Base-by-base conservation (phyloP, 1,284 basidiomycete species). In the Apiotrichum domesticum region DNA sequence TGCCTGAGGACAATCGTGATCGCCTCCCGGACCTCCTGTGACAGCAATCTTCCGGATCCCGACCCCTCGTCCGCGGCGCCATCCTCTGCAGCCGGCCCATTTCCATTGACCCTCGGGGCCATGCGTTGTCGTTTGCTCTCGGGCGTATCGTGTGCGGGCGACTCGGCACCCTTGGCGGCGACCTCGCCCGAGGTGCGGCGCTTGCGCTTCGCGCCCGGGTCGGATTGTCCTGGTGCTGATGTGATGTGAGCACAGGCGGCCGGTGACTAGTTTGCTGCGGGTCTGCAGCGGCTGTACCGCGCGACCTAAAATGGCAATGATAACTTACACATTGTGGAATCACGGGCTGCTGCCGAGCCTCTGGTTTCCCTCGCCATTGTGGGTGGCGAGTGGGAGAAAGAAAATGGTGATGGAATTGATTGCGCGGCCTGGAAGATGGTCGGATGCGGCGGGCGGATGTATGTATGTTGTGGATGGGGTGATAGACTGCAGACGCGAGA, bases 1-100 rank as follows among this genome's bases (percentile, higher is more conserved):
- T 69, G 63, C 7, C 65, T 50, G 10, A 74, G 66, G 45, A 73
- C 61, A 7, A 62, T 39, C 1, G 63, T 63, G 41, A 74, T 52
- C n/a, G 66, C 67, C n/a, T 65, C 70, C 42, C 71, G 62, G 9
- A 67, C 58, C 3, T 70, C 59, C 39, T 48, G 49, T 4, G 57
- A 59, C 39, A 73, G 51, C 15, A 62, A 34, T 7, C 63, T 44
- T 44, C 59, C 56, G 9, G 53, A 54, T 21, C 34, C 21, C 3
- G 21, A 21, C 21, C 21, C 21, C 21, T 35, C 54, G 32, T 46
- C 40, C 32, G 35, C 35, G 3, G 11, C 47, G 29, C 15, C 10
- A 29, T 41, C 48, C 9, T 49, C 35, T 5, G 7, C 46, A 14
- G 49, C 37, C 13, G 37, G 37, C 8, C 37, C 13, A 39, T 13